Evolutionary conservation across 345 rosid species (phyloP), one percentile per base, ranked within the genome.

Genomic region (Kandelia obovata): DNA sequence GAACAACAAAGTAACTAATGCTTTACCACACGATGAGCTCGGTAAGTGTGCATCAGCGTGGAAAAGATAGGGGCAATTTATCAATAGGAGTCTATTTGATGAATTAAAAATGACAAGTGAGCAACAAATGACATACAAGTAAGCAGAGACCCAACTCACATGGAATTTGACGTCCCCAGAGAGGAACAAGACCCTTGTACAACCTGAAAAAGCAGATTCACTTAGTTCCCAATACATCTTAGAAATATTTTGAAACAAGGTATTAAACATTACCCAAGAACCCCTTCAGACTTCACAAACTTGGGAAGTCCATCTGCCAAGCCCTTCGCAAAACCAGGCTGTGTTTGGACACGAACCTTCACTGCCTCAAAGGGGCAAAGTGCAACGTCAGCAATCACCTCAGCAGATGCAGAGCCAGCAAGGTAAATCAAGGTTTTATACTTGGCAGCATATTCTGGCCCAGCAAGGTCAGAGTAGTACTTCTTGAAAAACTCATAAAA

Each of bases 141-240:
- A 43, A 15, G 17, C 49, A 27, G 25, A 62, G 20, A 17, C 9
- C 27, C 3, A 62, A 79, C 96, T 85, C 82, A 92, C 99, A 96
- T 69, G 99, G 99, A 78, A 92, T 92, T 77, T 96, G 99, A 73
- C 99, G 98, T 57, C 98, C 99, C 97, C 97, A 92, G 10, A 96
- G 92, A 37, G 99, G 99, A 78, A 77, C 98, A 53, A 96, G 60
- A 66, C 98, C 99, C 83, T 90, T 96, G 76, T 96, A 96, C 88
- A 96, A 81, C 73, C 99, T 96, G 86, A 21, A 65, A 72, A 75
- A 58, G 46, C 30, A 53, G 19, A 26, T 52, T 47, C 57, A 4
- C 69, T 74, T 37, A 65, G 59, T 64, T 35, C 16, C 7, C 59
- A n/a, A 68, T 47, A 20, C 30, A 62, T 30, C 61, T 43, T 26